These are phyloP conservation scores for Hydrangea macrophylla DNA, from an alignment of 148 eudicot species.

Conservation along the genomic window DNA sequence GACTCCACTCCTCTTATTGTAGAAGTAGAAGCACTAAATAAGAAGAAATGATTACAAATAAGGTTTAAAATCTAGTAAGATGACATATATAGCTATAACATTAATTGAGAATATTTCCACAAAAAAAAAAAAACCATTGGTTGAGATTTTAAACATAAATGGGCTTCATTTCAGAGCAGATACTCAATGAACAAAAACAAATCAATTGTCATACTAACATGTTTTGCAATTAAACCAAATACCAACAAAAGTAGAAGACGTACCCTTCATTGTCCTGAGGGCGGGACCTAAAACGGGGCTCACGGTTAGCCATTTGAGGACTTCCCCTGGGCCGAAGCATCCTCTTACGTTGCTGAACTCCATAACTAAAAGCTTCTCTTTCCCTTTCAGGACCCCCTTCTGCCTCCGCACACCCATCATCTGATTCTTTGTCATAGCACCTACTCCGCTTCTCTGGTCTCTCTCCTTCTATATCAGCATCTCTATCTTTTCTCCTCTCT, in stretches of 20 bases:
- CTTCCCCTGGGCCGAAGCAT: constrained; percentile 95
- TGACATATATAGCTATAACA: neutral
- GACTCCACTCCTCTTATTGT: neutral
- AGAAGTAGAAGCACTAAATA: neutral
- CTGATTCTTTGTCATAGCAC: constrained; percentile 66
- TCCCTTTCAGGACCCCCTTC: constrained; percentile 73
- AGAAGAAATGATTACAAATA: neutral
- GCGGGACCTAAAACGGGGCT: constrained; percentile 68
- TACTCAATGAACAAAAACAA: neutral
- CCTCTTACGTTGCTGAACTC: constrained; percentile 89
- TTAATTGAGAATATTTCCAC: neutral
- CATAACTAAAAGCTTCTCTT: constrained; percentile 68
- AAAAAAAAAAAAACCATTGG: neutral
- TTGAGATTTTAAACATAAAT: neutral
- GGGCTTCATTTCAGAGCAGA: neutral
- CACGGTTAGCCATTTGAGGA: constrained; percentile 69
- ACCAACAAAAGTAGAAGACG: constrained; percentile 6
- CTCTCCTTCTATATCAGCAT: constrained; percentile 73
- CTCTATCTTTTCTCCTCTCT: constrained; percentile 82
- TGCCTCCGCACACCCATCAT: constrained; percentile 62
- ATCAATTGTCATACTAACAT: neutral
- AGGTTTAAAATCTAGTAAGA: neutral
- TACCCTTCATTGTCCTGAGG: constrained; percentile 86
- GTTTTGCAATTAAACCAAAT: neutral
- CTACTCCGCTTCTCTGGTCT: constrained; percentile 77